Base-by-base conservation (phyloP, 345 rosid genomes). In the Melastoma malabathricum region DNA sequence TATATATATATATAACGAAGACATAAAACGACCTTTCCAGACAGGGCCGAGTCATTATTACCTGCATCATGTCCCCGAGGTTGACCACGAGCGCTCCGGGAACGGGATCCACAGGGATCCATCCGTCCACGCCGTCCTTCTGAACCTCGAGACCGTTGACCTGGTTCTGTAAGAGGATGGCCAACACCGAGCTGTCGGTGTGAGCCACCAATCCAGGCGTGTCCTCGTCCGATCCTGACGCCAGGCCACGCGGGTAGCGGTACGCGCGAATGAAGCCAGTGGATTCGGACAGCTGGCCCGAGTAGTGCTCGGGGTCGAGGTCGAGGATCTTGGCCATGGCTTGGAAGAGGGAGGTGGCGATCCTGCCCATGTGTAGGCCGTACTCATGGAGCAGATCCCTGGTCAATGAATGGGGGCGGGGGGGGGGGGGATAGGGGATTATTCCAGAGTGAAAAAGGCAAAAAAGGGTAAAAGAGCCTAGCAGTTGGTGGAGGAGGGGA, bases 31-130 rank as follows among this genome's bases (percentile, higher is more conserved):
- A n/a, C n/a, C n/a, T n/a, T n/a, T 22, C 25, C 25, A 22, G 4
- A 22, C 25, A 22, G 25, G 4, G 25, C 25, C 25, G 4, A 1
- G 25, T 22, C 25, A 22, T 22, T 22, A 4, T 10, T 48, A 84
- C 93, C 93, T 89, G 89, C 78, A 80, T 78, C 94, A 83, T 86
- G 62, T 90, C 96, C 38, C 96, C 98, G 2, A 90, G 65, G 59
- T 90, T 82, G 64, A 86, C 66, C 0, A 81, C 2, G 0, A 90
- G 73, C 4, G 86, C 63, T 55, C 63, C 34, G 1, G 79, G 69
- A 43, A 66, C 53, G 17, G 95, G 84, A 6, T 69, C 56, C 4
- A 86, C 74, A 9, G 18, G 61, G 14, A 75, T 52, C 94, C 96
- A 86, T 55, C 72, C 12, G 25, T 22, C 25, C 25, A 22, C 25